A percentile compares a stretch with the other conserved stretches of the same genome.
phyloP scores from a whole-genome alignment of 2,329 filamentous ascomycete genomes.

The Exophiala sp. region DNA sequence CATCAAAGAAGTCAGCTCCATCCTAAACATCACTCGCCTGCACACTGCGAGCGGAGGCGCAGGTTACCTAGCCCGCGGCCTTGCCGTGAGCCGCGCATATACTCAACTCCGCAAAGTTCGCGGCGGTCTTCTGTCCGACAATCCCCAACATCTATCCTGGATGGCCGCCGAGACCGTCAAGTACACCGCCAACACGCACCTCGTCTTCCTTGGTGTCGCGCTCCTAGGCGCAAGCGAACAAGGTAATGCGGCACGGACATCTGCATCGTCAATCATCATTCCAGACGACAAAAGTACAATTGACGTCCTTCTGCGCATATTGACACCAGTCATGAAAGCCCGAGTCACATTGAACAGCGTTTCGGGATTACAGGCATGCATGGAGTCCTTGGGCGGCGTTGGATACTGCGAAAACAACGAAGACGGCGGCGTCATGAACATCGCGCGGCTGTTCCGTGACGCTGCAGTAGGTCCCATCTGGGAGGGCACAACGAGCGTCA shows the following conservation, averaged over 20 bases:
- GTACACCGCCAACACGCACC: slow-evolving; percentile 21
- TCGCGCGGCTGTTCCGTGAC: slow-evolving; percentile 64
- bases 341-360: slow-evolving; percentile 24
- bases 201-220: slow-evolving; percentile 30
- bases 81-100: slow-evolving; percentile 42
- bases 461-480: slow-evolving; percentile 62
- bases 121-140: slow-evolving; percentile 37
- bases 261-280: slow-evolving; percentile 17
- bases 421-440: slow-evolving; percentile 60
- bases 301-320: slow-evolving; percentile 31
- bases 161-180: slow-evolving; percentile 32
- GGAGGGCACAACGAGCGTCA: slow-evolving; percentile 69
- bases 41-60: slow-evolving; percentile 41
- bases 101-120: slow-evolving; percentile 38
- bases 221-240: slow-evolving; percentile 36
- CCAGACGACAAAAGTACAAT: slow-evolving; percentile 24
- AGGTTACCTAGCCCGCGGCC: slow-evolving; percentile 37
- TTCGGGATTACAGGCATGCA: slow-evolving; percentile 26
- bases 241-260: slow-evolving; percentile 13
- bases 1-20: slow-evolving; percentile 63
- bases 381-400: slow-evolving; percentile 34
- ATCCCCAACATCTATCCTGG: slow-evolving; percentile 37
- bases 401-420: slow-evolving; percentile 34
- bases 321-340: slow-evolving; percentile 36
- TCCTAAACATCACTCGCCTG: slow-evolving; percentile 63